Conservation (phyloP, 2,329 filamentous ascomycete species). For the Dactylonectria estremocensis region DNA sequence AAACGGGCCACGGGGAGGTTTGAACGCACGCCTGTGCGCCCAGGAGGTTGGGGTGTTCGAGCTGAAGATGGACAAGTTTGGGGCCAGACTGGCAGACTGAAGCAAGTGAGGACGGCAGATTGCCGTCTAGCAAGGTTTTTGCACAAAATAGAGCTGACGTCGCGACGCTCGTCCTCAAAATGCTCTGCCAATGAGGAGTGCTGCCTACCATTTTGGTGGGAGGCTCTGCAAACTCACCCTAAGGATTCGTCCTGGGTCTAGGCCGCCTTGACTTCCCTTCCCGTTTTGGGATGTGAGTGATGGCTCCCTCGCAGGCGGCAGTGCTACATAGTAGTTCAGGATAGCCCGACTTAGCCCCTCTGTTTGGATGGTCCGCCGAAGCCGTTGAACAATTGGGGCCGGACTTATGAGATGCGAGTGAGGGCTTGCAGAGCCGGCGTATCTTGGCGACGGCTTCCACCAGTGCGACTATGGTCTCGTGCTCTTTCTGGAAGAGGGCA, state of each 20-base stretch:
- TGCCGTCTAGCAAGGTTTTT: not conserved
- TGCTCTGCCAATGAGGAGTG: constrained; percentile 8
- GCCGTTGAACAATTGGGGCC: constrained; percentile 1
- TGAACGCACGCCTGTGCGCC: constrained; percentile 32
- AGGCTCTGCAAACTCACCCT: constrained; percentile 5
- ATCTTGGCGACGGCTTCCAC: not conserved
- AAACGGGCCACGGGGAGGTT: constrained; percentile 18
- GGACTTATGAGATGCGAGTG: no score
- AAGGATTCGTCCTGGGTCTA: not conserved
- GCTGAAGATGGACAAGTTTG: not conserved
- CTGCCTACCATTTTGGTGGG: constrained; percentile 4
- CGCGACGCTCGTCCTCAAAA: not conserved
- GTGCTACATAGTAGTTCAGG: constrained; percentile 11
- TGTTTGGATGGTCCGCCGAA: not conserved
- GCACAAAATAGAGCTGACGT: not conserved
- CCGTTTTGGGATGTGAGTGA: constrained; percentile 38
- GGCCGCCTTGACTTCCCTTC: constrained; percentile 17
- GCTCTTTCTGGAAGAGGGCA: constrained; percentile 5
- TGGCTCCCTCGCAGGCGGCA: constrained; percentile 45
- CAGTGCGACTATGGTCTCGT: not conserved
- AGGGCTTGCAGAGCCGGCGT: not conserved
- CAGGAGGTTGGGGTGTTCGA: constrained; percentile 22
- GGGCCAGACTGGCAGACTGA: constrained; percentile 2
- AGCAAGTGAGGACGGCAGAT: not conserved
- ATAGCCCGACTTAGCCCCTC: not conserved